Percentiles rank a stretch among this genome's conserved stretches.
phyloP scores from a whole-genome alignment of 2,329 filamentous ascomycete species.

The Xylaria sp. region DNA sequence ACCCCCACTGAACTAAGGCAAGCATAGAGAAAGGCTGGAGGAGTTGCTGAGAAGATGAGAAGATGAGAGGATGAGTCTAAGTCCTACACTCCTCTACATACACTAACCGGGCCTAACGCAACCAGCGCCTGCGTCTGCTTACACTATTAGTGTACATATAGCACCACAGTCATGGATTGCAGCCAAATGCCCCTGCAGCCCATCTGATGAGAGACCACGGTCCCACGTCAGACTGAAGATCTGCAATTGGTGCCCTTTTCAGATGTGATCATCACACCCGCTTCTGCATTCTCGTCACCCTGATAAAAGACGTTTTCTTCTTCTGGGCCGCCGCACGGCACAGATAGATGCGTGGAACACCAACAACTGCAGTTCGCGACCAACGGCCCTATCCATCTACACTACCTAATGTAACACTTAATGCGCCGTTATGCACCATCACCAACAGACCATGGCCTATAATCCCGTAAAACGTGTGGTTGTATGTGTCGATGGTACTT shows the following conservation, averaged over 20 bases:
- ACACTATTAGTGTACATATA: conserved; percentile 21
- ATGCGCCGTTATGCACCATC: conserved; percentile 3
- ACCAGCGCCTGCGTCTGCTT: conserved; percentile 25
- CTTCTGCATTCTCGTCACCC: conserved; percentile 14
- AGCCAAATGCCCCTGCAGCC: conserved; percentile 32
- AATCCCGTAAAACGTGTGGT: conserved; percentile 42
- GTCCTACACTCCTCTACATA: conserved; percentile 6
- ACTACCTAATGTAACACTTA: conserved; percentile 11
- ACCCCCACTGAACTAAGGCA: neutral
- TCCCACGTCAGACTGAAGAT: conserved; percentile 37
- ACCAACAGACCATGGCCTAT: conserved; percentile 30
- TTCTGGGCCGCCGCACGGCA: conserved; percentile 7
- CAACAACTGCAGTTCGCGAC: conserved; percentile 3
- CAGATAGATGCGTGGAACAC: conserved; percentile 3
- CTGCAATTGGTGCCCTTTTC: conserved; percentile 32
- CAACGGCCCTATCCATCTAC: conserved; percentile 4
- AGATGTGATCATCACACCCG: conserved; percentile 31
- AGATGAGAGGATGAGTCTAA: neutral
- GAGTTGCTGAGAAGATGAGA: neutral
- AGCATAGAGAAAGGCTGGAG: conserved; percentile 13
- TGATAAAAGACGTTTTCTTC: conserved; percentile 29
- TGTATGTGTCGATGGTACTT: conserved; percentile 40
- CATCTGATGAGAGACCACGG: conserved; percentile 30
- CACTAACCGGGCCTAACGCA: conserved; percentile 10
- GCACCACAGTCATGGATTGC: conserved; percentile 4